These are phyloP conservation scores for Periconia sp. DNA, from an alignment of 2,329 filamentous ascomycete species.

Conservation along the genomic window DNA sequence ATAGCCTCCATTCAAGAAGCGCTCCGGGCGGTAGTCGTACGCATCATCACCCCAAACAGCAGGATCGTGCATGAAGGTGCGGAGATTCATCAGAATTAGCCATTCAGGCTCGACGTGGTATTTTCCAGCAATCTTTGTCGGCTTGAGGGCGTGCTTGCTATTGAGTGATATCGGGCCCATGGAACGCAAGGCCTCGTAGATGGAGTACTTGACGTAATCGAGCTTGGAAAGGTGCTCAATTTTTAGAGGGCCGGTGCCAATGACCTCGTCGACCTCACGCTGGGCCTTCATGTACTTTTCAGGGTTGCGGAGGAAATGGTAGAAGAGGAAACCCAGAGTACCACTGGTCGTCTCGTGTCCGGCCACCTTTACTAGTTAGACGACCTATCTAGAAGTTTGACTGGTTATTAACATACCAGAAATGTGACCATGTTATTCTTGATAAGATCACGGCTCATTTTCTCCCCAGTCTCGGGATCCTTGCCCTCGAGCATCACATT, in stretches of 20 bases:
- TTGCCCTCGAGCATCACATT: slow-evolving; percentile 72
- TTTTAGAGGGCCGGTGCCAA: slow-evolving; percentile 51
- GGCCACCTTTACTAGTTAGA: slow-evolving; percentile 44
- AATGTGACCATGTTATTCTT: slow-evolving; percentile 72
- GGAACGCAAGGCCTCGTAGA: slow-evolving; percentile 67
- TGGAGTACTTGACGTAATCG: slow-evolving; percentile 68
- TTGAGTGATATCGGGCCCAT: slow-evolving; percentile 32
- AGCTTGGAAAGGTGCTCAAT: slow-evolving; percentile 64
- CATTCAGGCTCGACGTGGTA: slow-evolving; percentile 35
- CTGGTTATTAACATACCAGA: slow-evolving; percentile 42
- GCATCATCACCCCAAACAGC: slow-evolving; percentile 37
- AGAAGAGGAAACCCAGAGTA: slow-evolving; percentile 46
- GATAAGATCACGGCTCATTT: slow-evolving; percentile 66
- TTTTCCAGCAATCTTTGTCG: slow-evolving; percentile 29
- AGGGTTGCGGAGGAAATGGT: slow-evolving; percentile 58
- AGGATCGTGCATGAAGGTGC: slow-evolving; percentile 16
- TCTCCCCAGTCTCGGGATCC: slow-evolving; percentile 71
- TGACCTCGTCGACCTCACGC: slow-evolving; percentile 57
- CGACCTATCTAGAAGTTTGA: too few species aligned
- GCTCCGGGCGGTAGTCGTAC: slow-evolving; percentile 70
- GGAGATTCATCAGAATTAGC: slow-evolving; percentile 13
- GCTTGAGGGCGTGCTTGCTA: slow-evolving; percentile 15
- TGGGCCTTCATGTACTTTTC: slow-evolving; percentile 53
- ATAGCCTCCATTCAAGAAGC: slow-evolving; percentile 74
- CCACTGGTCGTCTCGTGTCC: slow-evolving; percentile 26